phyloP scores from a whole-genome alignment of 768 basidiomycete genomes.

The Megacollybia marginata region DNA sequence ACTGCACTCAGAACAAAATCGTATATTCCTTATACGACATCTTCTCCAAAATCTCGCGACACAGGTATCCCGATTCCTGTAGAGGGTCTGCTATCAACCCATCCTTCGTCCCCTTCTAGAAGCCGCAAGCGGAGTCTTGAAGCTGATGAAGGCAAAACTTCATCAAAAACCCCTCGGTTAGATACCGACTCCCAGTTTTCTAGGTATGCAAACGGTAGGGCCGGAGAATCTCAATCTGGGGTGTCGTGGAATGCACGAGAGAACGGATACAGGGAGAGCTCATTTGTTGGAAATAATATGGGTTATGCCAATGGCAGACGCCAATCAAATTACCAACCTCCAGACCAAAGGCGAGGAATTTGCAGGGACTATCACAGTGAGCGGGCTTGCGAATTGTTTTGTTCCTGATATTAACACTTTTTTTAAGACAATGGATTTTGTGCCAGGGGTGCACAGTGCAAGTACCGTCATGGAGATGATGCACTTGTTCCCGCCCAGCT shows the following conservation, averaged over 20 bases:
- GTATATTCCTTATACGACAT: constrained; percentile 65
- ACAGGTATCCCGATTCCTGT: constrained; percentile 77
- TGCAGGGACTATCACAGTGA: constrained; percentile 92
- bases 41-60: constrained; percentile 37
- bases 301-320: constrained; percentile 28
- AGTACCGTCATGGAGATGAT: constrained; percentile 89
- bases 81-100: constrained; percentile 46
- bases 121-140: constrained; percentile 60
- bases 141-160: constrained; percentile 51
- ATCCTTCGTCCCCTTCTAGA: constrained; percentile 39
- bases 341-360: constrained; percentile 67
- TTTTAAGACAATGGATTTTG: constrained; percentile 83
- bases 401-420: constrained; percentile 4
- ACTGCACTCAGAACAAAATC: constrained; percentile 79
- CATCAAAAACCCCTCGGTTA: constrained; percentile 68
- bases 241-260: constrained; percentile 37
- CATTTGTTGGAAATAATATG: constrained; percentile 20
- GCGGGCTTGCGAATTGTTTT: constrained; percentile 22
- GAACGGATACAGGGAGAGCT: constrained; percentile 19
- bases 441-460: constrained; percentile 80
- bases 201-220: constrained; percentile 42
- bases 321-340: constrained; percentile 56
- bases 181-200: constrained; percentile 59
- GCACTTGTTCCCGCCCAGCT: constrained; percentile 70
- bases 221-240: constrained; percentile 26